Base-by-base conservation (phyloP, 805 yeast species). In the Priceomyces melissophilus region DNA sequence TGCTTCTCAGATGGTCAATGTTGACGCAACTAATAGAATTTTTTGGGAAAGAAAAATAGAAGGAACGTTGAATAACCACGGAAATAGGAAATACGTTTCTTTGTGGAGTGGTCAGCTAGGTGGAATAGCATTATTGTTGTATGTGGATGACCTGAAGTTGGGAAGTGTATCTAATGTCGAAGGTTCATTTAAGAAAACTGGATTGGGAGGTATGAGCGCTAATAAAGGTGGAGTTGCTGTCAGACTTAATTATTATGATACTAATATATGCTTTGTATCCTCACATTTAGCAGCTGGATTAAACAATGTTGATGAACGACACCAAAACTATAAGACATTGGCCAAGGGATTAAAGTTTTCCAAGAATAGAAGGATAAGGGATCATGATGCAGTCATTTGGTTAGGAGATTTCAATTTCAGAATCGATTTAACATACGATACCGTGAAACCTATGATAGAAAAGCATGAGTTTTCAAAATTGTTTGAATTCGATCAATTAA, bases 231-330 rank as follows among this genome's bases (percentile, higher is more conserved):
- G 87, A 2, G 78, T 86, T 33, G 82, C 85, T 0, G 78, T 84
- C 2, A 76, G 90, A 46, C 73, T 87, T 53, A 66, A 73, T 16
- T 75, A 82, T 44, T 79, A 83, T 10, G 79, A 79, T 26, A 79
- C 91, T 9, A 78, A 77, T 23, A 63, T 93, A 38, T 87, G 96
- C 53, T 78, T 91, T 48, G 79, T 91, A 10, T 81, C 82, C 3
- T 81, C 95, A 3, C 99, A 93, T 69, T 70, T 93, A 42, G 97
- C 98, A 1, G 99, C 99, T 2, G 99, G 99, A 0, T 75, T 84
- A 45, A 80, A 81, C 44, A 82, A 87, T 55, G 72, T 79, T 10
- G 86, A 82, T 26, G 96, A 91, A 61, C 71, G 99, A 42, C 95
- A 87, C 55, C 82, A 81, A 48, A 95, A 93, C 57, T 87, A 86